phyloP scores from a whole-genome alignment of 2,329 filamentous ascomycete species.

The Diplocarpon mali region DNA sequence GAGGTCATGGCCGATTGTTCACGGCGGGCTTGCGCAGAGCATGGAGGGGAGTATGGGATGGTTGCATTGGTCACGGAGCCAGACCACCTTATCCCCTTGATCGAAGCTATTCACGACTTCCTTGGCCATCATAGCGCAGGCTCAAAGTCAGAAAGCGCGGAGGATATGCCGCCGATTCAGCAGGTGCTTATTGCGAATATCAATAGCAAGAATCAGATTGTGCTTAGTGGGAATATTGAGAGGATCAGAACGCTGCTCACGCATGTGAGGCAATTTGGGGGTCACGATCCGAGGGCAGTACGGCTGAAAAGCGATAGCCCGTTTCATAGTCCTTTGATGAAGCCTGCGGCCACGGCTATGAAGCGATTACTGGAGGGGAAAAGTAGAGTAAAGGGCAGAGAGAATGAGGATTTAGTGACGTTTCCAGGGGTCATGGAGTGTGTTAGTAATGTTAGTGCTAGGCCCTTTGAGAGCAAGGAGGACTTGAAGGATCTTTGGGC shows the following conservation, averaged over 20 bases:
- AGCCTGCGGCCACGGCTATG: conserved; percentile 69
- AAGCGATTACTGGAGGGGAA: conserved; percentile 50
- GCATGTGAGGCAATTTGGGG: conserved; percentile 79
- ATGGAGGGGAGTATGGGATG: conserved; percentile 85
- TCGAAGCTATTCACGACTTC: conserved; percentile 69
- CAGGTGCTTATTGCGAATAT: conserved; percentile 88
- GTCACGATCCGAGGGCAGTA: conserved; percentile 83
- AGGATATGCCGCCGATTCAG: conserved; percentile 63
- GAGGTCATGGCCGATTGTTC: conserved; percentile 77
- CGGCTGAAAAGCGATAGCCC: conserved; percentile 77
- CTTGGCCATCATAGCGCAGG: conserved; percentile 57
- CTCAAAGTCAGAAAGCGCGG: conserved; percentile 54
- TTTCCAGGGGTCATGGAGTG: conserved; percentile 70
- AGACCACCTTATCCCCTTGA: conserved; percentile 56
- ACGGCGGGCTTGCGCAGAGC: conserved; percentile 48
- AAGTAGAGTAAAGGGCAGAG: conserved; percentile 41
- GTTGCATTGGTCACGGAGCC: conserved; percentile 84
- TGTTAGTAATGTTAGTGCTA: conserved; percentile 75
- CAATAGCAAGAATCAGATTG: conserved; percentile 94
- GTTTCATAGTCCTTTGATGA: conserved; percentile 89
- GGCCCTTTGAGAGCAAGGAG: conserved; percentile 62
- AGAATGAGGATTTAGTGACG: conserved; percentile 53
- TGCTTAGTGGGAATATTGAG: conserved; percentile 77
- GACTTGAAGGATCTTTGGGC: conserved; percentile 72
- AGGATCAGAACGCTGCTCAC: conserved; percentile 71